Base-by-base conservation (phyloP, 495 filamentous ascomycete genomes). In the Zalerion maritima region DNA sequence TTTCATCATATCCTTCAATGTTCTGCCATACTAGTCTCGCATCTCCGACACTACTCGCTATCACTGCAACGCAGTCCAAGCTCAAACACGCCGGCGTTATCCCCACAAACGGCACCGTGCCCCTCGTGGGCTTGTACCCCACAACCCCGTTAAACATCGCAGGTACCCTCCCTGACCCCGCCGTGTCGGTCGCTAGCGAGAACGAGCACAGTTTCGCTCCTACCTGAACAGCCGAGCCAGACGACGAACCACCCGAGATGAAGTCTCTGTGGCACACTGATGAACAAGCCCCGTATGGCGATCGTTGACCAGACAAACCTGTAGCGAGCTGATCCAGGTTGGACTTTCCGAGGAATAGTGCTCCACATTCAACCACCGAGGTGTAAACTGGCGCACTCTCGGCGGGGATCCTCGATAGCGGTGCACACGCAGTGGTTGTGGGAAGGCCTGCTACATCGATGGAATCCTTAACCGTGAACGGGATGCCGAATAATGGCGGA, bases 311-410 rank as follows among this genome's bases (percentile, higher is more conserved):
- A 0, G 60, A 43, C 0, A 51, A 24, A 7, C 75, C 75, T 0
- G 74, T 80, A 10, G 72, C 75, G 5, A 78, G 55, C 45, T 78
- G 73, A 46, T 80, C 75, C 15, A 80, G 58, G 38, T 80, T 78
- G 5, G 64, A 61, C 41, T 80, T 80, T 14, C 75, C 75, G 28
- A 80, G 56, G 25, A 72, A 66, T 20, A 80, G 43, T 0, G 66
- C 75, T 2, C 75, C 75, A 5, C 58, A 52, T 29, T 55, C 56
- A 3, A 58, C 37, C 1, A 60, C 48, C 17, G 44, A 38, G 29
- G 53, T 46, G 14, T 57, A 47, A 0, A 51, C 52, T 11, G 46
- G 44, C 6, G 55, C 54, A 16, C 46, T 47, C 7, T 46, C 42
- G 6, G 50, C 48, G 4, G 71, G 58, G 0, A 55, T 57, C 35